Percentiles rank a stretch among this genome's conserved stretches.
Evolutionary conservation across 1,284 basidiomycete species (phyloP).

Genomic region (Ceratobasidium sp.): DNA sequence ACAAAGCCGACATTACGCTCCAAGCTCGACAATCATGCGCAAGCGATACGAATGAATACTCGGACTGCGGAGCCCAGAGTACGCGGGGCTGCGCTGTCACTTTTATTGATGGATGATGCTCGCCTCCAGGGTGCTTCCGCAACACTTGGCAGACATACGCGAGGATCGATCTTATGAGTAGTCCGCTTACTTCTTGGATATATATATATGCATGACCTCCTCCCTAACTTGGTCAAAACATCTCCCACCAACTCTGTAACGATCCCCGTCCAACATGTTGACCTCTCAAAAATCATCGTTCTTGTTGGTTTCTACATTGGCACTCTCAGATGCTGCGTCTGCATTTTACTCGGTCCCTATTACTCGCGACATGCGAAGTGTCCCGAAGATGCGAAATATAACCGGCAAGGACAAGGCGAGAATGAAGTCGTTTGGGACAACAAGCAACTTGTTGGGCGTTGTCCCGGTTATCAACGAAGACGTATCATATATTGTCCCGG

Average conservation of each 20-base stretch:
- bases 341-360: background rate
- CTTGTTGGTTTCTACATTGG: background rate
- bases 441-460: background rate
- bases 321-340: background rate
- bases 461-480: constrained; percentile 22
- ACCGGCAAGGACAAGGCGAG: background rate
- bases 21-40: background rate
- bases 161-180: background rate
- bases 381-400: background rate
- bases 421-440: constrained; percentile 7
- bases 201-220: too few species aligned
- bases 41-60: background rate
- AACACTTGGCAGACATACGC: background rate
- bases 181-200: too few species aligned
- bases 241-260: background rate
- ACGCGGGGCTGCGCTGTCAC: background rate
- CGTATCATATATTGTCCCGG: constrained; percentile 10
- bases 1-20: background rate
- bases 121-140: background rate
- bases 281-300: background rate
- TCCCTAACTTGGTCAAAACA: too few species aligned
- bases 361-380: background rate
- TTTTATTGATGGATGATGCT: background rate
- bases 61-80: background rate
- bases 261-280: background rate